Conservation (phyloP, 2,329 filamentous ascomycete genomes). For the Onygenales sp. region DNA sequence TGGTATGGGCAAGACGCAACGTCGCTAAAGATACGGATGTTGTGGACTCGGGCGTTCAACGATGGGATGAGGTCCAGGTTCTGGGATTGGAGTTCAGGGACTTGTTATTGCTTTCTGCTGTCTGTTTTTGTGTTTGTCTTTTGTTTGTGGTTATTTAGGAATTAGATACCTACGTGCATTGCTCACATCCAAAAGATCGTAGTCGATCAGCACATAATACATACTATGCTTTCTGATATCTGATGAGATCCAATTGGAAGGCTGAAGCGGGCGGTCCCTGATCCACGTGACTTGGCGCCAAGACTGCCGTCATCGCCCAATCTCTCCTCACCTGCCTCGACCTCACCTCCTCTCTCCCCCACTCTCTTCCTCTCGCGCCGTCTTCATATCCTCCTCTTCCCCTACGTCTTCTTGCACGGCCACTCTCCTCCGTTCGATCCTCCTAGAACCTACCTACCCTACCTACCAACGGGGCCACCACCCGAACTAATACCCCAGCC, state of each 20-base stretch:
- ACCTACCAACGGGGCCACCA: no score
- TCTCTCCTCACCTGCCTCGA: background rate
- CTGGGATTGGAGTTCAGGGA: constrained; percentile 1
- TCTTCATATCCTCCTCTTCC: constrained; percentile 2
- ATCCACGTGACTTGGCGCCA: no score
- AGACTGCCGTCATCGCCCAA: background rate
- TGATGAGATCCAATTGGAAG: no score
- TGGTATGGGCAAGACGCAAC: constrained; percentile 74
- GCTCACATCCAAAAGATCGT: background rate
- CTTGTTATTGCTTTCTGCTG: background rate
- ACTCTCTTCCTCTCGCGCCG: background rate
- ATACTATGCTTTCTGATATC: background rate
- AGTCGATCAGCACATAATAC: background rate
- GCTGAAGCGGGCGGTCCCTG: no score
- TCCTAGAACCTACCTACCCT: no score
- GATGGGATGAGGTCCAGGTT: background rate
- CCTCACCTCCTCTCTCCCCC: background rate
- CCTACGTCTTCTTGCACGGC: background rate
- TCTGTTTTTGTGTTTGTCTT: background rate
- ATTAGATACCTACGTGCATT: background rate
- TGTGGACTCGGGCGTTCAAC: constrained; percentile 1
- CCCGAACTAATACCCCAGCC: background rate
- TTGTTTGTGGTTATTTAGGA: background rate
- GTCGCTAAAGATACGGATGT: constrained; percentile 22
- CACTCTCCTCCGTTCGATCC: no score